phyloP scores from a whole-genome alignment of 2,329 filamentous ascomycete genomes.

The Arthrinium puccinioides region DNA sequence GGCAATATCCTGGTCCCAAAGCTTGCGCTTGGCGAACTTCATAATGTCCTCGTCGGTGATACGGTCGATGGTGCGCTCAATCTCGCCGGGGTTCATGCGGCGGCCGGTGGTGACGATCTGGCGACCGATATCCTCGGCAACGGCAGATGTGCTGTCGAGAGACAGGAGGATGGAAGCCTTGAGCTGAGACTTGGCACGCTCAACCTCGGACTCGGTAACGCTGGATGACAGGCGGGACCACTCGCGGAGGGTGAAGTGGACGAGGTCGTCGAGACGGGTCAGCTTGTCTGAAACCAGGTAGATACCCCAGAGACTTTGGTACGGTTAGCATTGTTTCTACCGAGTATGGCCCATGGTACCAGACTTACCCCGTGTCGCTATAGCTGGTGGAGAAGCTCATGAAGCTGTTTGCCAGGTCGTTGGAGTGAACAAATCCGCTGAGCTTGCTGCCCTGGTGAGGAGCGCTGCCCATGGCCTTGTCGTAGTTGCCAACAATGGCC shows the following conservation, averaged over 20 bases:
- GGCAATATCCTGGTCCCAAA: slow-evolving; percentile 97
- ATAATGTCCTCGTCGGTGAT: slow-evolving; percentile 97
- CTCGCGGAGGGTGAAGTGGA: slow-evolving; percentile 97
- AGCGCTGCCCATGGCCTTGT: slow-evolving; percentile 96
- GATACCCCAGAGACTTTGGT: slow-evolving; percentile 90
- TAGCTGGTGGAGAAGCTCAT: slow-evolving; percentile 99
- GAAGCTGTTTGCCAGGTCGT: slow-evolving; percentile 98
- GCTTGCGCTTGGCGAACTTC: slow-evolving; percentile 87
- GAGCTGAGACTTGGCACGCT: slow-evolving; percentile 98
- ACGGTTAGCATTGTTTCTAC: slow-evolving; percentile 18
- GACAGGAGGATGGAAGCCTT: slow-evolving; percentile 97
- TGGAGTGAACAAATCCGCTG: slow-evolving; percentile 86
- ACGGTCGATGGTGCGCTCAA: slow-evolving; percentile 81
- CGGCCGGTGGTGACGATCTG: slow-evolving; percentile 97
- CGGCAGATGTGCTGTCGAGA: slow-evolving; percentile 92
- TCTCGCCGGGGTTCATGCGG: slow-evolving; percentile 84
- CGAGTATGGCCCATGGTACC: not conserved
- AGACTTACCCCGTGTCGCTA: slow-evolving; percentile 88
- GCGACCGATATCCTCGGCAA: slow-evolving; percentile 96
- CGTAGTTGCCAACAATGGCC: slow-evolving; percentile 99
- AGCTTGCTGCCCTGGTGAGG: slow-evolving; percentile 98
- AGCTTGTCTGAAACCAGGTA: slow-evolving; percentile 92
- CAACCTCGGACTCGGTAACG: slow-evolving; percentile 83
- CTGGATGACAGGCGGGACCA: slow-evolving; percentile 91
- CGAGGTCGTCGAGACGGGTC: slow-evolving; percentile 83